Evolutionary conservation across 1,284 basidiomycete genomes (phyloP).

Genomic region (Ganoderma leucocontextum): DNA sequence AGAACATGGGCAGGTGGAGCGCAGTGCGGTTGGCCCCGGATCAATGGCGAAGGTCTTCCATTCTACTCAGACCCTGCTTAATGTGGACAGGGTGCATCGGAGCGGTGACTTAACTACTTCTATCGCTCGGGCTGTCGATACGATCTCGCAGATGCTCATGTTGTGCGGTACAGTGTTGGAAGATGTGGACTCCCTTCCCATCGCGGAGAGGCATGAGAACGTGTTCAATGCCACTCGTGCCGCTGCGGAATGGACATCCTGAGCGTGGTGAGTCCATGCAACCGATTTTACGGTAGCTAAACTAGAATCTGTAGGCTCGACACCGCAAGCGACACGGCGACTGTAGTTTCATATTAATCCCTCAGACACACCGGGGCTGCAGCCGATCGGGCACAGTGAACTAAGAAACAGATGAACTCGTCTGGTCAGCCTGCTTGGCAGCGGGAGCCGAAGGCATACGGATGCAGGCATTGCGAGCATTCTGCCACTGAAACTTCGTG

Average conservation of each 20-base stretch:
- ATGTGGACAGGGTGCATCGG: not conserved
- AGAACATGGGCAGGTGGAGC: constrained; percentile 51
- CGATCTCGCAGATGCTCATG: constrained; percentile 48
- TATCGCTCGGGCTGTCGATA: constrained; percentile 50
- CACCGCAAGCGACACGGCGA: constrained; percentile 70
- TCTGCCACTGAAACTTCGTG: not conserved
- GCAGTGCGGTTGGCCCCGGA: constrained; percentile 63
- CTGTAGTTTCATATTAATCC: constrained; percentile 52
- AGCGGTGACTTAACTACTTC: not conserved
- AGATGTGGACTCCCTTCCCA: constrained; percentile 35
- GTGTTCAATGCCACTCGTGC: constrained; percentile 61
- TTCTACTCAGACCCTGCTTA: not conserved
- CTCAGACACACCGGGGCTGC: constrained; percentile 36
- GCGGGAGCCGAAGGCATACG: constrained; percentile 50
- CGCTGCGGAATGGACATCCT: constrained; percentile 58
- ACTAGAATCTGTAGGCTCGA: constrained; percentile 50
- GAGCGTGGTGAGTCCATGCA: constrained; percentile 50
- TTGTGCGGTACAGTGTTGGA: constrained; percentile 45
- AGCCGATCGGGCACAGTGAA: constrained; percentile 43
- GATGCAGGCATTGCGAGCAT: constrained; percentile 60
- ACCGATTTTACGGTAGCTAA: not conserved
- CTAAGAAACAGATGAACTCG: constrained; percentile 41
- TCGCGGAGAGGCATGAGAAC: constrained; percentile 40
- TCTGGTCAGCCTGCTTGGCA: constrained; percentile 35
- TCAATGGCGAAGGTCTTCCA: constrained; percentile 51